Evolutionary conservation across 1,139 yeast species (phyloP), one percentile per base, ranked within the genome.

Genomic region (Geotrichum cucujoidarum): DNA sequence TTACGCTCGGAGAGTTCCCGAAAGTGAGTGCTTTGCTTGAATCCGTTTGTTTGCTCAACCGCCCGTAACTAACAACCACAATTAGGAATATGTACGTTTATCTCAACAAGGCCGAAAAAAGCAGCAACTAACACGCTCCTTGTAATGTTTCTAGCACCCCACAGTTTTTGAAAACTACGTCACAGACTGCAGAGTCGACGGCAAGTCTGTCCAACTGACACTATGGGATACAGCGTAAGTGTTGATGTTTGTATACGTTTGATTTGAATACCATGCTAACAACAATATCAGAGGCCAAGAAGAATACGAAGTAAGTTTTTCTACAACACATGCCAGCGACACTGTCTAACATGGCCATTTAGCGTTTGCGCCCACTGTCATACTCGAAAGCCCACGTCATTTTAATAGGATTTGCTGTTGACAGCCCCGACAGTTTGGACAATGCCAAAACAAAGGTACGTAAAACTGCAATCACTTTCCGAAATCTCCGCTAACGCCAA

Each of bases 151-250:
- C 57, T 83, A 88, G 65, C 94, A 86, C 56, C 97, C 97, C 2
- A 90, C 97, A 0, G 97, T 90, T 7, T 90, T 90, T 67, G 97
- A 90, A 60, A 90, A 89, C 65, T 89, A 90, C 64, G 95, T 88
- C 22, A 87, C 96, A 2, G 95, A 87, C 61, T 87, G 96, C 63
- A 73, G 95, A 48, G 94, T 88, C 27, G 96, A 88, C 61, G 96
- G 96, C 13, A 88, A 88, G 58, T 82, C 92, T 11, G 95, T 90
- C 2, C 87, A 89, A 56, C 68, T 90, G 52, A 94, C 95, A 1
- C 69, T 90, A 33, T 90, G 97, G 97, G 97, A 90, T 65, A 90
- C 97, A 3, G 97, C 97, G 65, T 62, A 57, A 39, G 65, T 59
- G 17, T 29, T 14, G 10, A 27, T 22, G 7, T 6, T 40, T 20